phyloP scores from a whole-genome alignment of 1,284 basidiomycete species.

The Termitomyces sp. region DNA sequence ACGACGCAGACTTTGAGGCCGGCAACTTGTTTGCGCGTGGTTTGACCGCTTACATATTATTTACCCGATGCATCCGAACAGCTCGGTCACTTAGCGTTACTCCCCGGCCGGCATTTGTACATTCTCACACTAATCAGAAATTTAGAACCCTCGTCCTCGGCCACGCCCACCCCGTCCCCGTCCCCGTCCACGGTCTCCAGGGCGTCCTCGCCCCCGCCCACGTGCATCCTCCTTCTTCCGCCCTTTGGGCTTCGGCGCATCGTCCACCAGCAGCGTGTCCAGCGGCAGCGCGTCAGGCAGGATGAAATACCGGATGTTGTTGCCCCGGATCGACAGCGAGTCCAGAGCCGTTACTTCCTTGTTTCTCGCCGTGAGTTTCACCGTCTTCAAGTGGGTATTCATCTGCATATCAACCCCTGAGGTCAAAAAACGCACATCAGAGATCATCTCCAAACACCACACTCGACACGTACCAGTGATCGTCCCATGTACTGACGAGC shows the following conservation, averaged over 20 bases:
- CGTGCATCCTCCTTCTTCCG: slow-evolving; percentile 73
- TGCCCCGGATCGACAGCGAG: slow-evolving; percentile 86
- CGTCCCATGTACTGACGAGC: slow-evolving; percentile 92
- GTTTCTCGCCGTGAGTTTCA: slow-evolving; percentile 92
- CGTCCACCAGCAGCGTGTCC: slow-evolving; percentile 95
- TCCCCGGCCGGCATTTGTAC: slow-evolving; percentile 1
- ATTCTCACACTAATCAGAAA: slow-evolving; percentile 4
- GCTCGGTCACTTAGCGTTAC: slow-evolving; percentile 17
- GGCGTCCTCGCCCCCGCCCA: slow-evolving; percentile 57
- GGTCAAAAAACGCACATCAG: slow-evolving; percentile 3
- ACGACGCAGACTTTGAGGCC: slow-evolving; percentile 15
- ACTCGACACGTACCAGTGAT: slow-evolving; percentile 74
- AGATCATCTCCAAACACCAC: background rate
- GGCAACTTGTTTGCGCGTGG: slow-evolving; percentile 28
- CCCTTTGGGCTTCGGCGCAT: slow-evolving; percentile 94
- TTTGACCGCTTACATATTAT: slow-evolving; percentile 29
- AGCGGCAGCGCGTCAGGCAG: slow-evolving; percentile 95
- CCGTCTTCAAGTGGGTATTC: slow-evolving; percentile 96
- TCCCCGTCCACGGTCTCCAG: slow-evolving; percentile 39
- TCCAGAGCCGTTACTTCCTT: slow-evolving; percentile 83
- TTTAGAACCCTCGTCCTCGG: slow-evolving; percentile 18
- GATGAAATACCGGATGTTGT: slow-evolving; percentile 92
- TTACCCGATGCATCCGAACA: slow-evolving; percentile 22
- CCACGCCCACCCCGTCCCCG: slow-evolving; percentile 36
- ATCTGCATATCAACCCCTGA: slow-evolving; percentile 93